phyloP scores from a whole-genome alignment of 495 filamentous ascomycete species.

The Penicillium paxilli region DNA sequence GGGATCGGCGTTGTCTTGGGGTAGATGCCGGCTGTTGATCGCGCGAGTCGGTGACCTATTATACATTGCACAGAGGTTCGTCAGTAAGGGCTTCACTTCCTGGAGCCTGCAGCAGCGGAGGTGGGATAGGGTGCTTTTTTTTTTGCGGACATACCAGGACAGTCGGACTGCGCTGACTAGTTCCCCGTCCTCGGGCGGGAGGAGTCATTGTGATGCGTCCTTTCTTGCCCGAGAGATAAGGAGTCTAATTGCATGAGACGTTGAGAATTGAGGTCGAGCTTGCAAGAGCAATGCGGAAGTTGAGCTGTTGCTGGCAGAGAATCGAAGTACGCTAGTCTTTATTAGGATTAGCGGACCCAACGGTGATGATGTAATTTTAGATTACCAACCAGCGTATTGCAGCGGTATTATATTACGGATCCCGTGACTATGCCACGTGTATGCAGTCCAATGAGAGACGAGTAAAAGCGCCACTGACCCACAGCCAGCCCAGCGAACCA shows the following conservation, averaged over 20 bases:
- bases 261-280: not conserved
- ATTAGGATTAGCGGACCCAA: not conserved
- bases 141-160: constrained; percentile 46
- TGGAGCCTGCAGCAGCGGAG: not conserved
- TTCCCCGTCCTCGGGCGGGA: constrained; percentile 36
- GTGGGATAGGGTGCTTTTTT: constrained; percentile 6
- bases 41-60: constrained; percentile 61
- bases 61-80: not conserved
- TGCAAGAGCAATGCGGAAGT: not conserved
- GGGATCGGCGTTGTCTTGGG: constrained; percentile 38
- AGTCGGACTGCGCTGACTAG: constrained; percentile 54
- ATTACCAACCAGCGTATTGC: not conserved
- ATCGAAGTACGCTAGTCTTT: constrained; percentile 7
- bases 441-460: constrained; percentile 1
- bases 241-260: constrained; percentile 4
- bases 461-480: not conserved
- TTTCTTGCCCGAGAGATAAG: not conserved
- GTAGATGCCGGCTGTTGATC: constrained; percentile 44
- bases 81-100: constrained; percentile 7
- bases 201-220: constrained; percentile 27
- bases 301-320: constrained; percentile 1
- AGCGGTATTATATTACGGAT: not conserved
- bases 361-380: constrained; percentile 9
- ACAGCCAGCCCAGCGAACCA: constrained; percentile 3
- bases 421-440: constrained; percentile 22